These are phyloP conservation scores for Termitomyces sp. DNA, from an alignment of 768 basidiomycete genomes.

Conservation along the genomic window DNA sequence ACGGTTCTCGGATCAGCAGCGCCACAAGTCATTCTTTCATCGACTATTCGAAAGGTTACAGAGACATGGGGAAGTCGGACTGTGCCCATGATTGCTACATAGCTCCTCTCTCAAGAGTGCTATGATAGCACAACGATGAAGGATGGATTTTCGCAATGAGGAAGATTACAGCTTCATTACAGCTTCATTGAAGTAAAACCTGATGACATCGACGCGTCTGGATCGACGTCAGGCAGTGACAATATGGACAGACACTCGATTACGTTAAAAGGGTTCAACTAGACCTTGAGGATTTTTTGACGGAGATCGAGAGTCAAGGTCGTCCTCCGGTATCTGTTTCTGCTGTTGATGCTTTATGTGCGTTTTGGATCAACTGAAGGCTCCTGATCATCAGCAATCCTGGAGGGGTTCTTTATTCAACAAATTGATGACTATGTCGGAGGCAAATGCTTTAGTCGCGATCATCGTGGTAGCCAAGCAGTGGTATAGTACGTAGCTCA, in stretches of 20 bases:
- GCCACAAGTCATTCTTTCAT: slow-evolving; percentile 17
- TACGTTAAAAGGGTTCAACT: not conserved
- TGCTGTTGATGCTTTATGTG: slow-evolving; percentile 18
- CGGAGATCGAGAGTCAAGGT: slow-evolving; percentile 24
- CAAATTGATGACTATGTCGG: not conserved
- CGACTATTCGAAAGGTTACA: slow-evolving; percentile 9
- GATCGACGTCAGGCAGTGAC: not conserved
- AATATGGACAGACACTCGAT: not conserved
- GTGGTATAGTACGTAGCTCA: too few species aligned
- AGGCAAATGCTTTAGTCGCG: not conserved
- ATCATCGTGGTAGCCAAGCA: too few species aligned
- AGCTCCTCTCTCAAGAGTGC: not conserved
- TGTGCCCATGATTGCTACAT: slow-evolving; percentile 18
- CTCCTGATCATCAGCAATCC: not conserved
- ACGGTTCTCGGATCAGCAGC: not conserved
- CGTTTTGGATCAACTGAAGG: slow-evolving; percentile 11
- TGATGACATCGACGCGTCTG: not conserved
- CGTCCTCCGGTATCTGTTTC: slow-evolving; percentile 17
- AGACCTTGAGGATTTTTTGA: slow-evolving; percentile 20
- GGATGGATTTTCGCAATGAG: slow-evolving; percentile 21
- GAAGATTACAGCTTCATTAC: not conserved
- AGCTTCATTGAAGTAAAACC: slow-evolving; percentile 4
- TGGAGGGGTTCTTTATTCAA: not conserved
- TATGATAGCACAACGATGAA: slow-evolving; percentile 8
- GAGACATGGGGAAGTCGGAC: slow-evolving; percentile 9